Base-by-base conservation (phyloP, 2,329 filamentous ascomycete species). In the Epichloe uncinata region DNA sequence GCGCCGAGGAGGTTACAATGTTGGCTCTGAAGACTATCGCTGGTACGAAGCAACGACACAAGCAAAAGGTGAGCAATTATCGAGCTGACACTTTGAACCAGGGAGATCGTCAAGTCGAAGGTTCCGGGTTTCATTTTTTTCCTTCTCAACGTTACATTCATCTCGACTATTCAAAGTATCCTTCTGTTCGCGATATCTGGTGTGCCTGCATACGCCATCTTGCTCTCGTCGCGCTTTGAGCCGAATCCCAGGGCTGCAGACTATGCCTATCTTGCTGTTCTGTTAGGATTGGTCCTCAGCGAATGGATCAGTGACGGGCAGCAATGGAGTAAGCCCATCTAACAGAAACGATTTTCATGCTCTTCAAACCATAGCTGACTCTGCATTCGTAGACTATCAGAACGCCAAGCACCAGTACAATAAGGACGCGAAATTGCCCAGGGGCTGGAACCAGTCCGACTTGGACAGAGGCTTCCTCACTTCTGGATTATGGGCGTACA, bases 21-120 rank as follows among this genome's bases (percentile, higher is more conserved):
- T 90, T 55, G 91, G 93, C 37, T 90, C 85, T 15, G 91, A 98
- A 67, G 93, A 98, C 66, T 98, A 98, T 66, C 79, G 93, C 69
- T 98, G 93, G 82, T 70, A 55, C 52, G 61, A 50, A 7, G 18
- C 9, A 30, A 15, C 22, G 15, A 20, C 45, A 9, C 42, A 4
- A n/a, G 11, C 13, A 16, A 18, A 4, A 1, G 16, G 4, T 15
- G 5, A 4, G n/a, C 12, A 22, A n/a, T 9, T 15, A 18, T 2
- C 11, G 7, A 43, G 43, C 53, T 54, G 11, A 55, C 42, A 44
- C 45, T 20, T 42, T 13, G 43, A 15, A 0, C 22, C 33, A 82
- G 79, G 91, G 74, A 76, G 50, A 81, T 90, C 50, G 71, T 97
- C 48, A 82, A 82, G 62, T 71, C 75, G 30, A 71, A 80, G 37